Conservation (phyloP, 139 green algal genomes). For the Microglena sp. region DNA sequence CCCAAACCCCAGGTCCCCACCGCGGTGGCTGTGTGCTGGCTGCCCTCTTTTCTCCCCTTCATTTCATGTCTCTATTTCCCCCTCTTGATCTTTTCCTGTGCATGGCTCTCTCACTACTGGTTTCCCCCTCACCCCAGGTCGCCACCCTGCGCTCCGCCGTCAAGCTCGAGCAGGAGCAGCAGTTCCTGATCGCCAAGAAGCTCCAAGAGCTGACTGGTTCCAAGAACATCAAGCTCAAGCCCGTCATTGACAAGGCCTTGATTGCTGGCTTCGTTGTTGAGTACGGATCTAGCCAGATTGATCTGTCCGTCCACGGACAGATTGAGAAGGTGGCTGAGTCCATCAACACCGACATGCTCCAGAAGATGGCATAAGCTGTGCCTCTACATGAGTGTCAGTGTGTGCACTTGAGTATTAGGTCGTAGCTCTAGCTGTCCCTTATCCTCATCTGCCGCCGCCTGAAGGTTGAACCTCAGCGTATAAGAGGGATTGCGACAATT, state of each 20-base stretch:
- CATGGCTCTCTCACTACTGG: no score
- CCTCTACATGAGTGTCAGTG: no score
- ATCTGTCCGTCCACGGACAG: slow-evolving; percentile 92
- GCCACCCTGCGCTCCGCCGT: slow-evolving; percentile 85
- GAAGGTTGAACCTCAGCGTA: no score
- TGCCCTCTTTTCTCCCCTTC: no score
- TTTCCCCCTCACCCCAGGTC: slow-evolving; percentile 46
- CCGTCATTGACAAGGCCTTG: slow-evolving; percentile 81
- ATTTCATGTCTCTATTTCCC: no score
- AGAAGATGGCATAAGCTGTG: slow-evolving; percentile 21
- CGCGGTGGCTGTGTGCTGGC: no score
- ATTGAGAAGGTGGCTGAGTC: slow-evolving; percentile 62
- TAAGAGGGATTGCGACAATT: no score
- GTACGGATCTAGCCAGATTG: slow-evolving; percentile 88
- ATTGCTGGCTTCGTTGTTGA: slow-evolving; percentile 95
- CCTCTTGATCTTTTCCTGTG: no score
- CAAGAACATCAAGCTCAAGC: slow-evolving; percentile 99
- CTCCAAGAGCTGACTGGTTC: slow-evolving; percentile 88
- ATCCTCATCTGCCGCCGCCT: no score
- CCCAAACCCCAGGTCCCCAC: no score
- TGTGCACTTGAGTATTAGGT: no score
- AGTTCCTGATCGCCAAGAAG: slow-evolving; percentile 99
- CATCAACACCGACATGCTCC: slow-evolving; percentile 23
- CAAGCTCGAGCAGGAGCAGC: slow-evolving; percentile 97
- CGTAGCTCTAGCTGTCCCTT: no score